These are phyloP conservation scores for fission yeast (Schizosaccharomyces pombe) DNA, from an alignment of 805 yeast species.

Conservation along the genomic window DNA sequence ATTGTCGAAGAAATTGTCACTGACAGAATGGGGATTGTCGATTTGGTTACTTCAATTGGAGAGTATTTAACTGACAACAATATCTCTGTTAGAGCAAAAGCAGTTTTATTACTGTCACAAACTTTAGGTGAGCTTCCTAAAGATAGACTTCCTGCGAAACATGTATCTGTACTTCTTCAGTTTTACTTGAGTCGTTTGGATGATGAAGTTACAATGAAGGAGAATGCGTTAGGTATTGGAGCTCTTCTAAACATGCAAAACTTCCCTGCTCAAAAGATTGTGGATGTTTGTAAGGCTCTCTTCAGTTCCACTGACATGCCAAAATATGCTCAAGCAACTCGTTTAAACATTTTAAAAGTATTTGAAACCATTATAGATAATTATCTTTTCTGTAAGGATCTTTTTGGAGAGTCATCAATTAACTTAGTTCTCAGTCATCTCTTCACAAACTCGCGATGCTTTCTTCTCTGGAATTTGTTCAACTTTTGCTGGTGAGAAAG, in stretches of 20 bases:
- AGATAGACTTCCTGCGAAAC: constrained; percentile 17
- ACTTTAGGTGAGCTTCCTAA: constrained; percentile 19
- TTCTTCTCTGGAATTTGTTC: constrained; percentile 38
- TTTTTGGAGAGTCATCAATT: constrained; percentile 1
- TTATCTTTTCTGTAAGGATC: neutral
- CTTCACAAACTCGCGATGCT: constrained; percentile 16
- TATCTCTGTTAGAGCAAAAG: constrained; percentile 25
- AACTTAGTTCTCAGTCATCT: constrained; percentile 6
- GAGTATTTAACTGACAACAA: constrained; percentile 38
- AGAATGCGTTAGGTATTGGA: constrained; percentile 30
- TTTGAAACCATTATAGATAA: constrained; percentile 13
- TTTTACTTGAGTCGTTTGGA: constrained; percentile 46
- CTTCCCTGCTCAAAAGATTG: constrained; percentile 17
- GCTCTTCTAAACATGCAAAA: constrained; percentile 30
- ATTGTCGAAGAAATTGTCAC: neutral
- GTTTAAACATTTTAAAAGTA: constrained; percentile 35
- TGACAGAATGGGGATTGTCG: neutral
- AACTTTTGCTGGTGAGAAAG: constrained; percentile 72
- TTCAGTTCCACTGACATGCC: constrained; percentile 9
- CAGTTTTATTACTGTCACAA: neutral
- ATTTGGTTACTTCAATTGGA: constrained; percentile 20
- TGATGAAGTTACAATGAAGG: constrained; percentile 32
- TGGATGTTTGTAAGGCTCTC: constrained; percentile 15
- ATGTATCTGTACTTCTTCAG: constrained; percentile 15
- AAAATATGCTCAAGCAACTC: constrained; percentile 14